Evolutionary conservation across 768 basidiomycete genomes (phyloP), one percentile per base, ranked within the genome.

Genomic region (Rhodotorula toruloides): DNA sequence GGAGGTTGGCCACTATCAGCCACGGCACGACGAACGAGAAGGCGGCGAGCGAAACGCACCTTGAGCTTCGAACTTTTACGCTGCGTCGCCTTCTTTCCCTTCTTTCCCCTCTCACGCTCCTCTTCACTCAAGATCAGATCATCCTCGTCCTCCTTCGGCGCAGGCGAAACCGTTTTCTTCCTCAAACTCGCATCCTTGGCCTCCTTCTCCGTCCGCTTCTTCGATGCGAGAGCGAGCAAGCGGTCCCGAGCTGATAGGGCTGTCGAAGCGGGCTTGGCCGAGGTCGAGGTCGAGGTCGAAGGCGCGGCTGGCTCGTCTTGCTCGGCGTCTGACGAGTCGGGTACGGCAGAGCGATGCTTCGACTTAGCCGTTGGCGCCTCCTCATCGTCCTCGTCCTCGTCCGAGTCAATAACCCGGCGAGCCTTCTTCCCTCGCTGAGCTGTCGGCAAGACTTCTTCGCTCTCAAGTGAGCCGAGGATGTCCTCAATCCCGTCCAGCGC

Each of bases 361-460:
- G 25, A 32, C 46, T 58, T 58, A 12, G n/a, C n/a, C n/a, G n/a
- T n/a, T 22, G 12, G 53, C 19, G 53, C 32, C 39, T 25, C 37
- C 4, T 25, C 60, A 19, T 61, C 55, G 8, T 36, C 57, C 0
- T 68, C 61, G 29, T 70, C 68, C 25, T 65, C 63, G 3, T 70
- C 63, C 21, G 68, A 70, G 36, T 70, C 68, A 32, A 31, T 25
- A 22, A 69, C 48, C 16, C 29, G 29, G 39, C 65, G 60, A 5
- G 48, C n/a, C 29, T 27, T 14, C 42, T 44, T 3, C n/a, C 40
- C 2, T 32, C 2, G 3, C 55, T 42, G 29, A 34, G 29, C 39
- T 1, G 55, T 36, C 12, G 32, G 55, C 12, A 42, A 7, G 17
- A 39, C 54, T 16, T 43, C 49, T 10, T 42, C 47, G 27, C 29